Base-by-base conservation (phyloP, 2,329 filamentous ascomycete species). In the Neofusicoccum parvum region DNA sequence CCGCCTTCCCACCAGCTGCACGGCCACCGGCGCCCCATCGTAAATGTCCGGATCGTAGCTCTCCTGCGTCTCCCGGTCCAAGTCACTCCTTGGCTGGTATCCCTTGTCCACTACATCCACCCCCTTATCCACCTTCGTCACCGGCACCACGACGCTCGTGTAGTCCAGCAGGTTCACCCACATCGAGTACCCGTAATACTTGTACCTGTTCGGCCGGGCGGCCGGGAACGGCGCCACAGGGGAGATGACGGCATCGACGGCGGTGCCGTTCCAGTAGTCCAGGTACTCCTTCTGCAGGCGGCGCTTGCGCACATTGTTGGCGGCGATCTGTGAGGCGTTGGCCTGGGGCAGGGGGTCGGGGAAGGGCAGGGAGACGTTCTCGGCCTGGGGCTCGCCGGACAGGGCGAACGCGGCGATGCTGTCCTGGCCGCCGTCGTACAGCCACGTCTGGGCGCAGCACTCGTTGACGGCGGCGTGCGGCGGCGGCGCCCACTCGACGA, bases 91-190 rank as follows among this genome's bases (percentile, higher is more conserved):
- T 0, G 67, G 41, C n/a, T 36, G 23, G 41, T 65, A 68, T 9
- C 14, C 72, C 3, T 68, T 39, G 43, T 81, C 75, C 27, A 77
- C 71, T 14, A 74, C 69, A 70, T 88, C 87, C 4, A 87, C 59
- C 0, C 62, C 71, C 70, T 84, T 83, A 65, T 88, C 81, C 0
- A 81, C 84, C 49, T 73, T 80, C 0, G 85, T 87, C 1, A 88
- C 83, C 0, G 87, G 87, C 17, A 89, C 78, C 1, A 84, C 79
- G 0, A 82, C 81, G 37, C 77, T 78, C 1, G 82, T 85, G 65
- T 88, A 88, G 70, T 88, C 86, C 17, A 88, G 68, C 17, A 86
- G 54, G 68, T 88, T 89, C 50, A 87, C 78, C 68, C 70, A 80
- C 1, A 70, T 69, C 1, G 76, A 77, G 66, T 83, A 84, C 50